Conservation (phyloP, 768 basidiomycete genomes). For the Flagelloscypha sp. region DNA sequence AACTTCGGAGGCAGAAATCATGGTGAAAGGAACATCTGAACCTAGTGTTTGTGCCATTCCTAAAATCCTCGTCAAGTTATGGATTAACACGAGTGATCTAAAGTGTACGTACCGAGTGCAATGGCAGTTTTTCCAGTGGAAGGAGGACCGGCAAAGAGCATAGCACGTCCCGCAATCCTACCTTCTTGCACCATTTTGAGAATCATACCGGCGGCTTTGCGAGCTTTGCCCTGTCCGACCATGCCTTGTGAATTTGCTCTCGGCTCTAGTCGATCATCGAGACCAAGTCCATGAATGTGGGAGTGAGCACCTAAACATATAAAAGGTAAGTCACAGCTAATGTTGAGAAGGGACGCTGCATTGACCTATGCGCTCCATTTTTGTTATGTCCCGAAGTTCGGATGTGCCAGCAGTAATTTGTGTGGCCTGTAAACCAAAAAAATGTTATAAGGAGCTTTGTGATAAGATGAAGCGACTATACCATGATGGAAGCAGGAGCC, state of each 20-base stretch:
- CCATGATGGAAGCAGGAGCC: constrained; percentile 9
- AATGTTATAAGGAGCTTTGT: too few relatives aligned
- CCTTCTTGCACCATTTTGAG: constrained; percentile 98
- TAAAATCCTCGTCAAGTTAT: constrained; percentile 18
- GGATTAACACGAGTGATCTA: constrained; percentile 6
- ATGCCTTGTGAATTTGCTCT: constrained; percentile 87
- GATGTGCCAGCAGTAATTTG: constrained; percentile 72
- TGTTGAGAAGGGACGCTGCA: not conserved
- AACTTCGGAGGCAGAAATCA: constrained; percentile 96
- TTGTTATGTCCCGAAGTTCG: constrained; percentile 78
- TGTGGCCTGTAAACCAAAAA: constrained; percentile 36
- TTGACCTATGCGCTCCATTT: constrained; percentile 87
- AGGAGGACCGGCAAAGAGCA: constrained; percentile 95
- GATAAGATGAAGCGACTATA: constrained; percentile 1
- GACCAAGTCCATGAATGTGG: constrained; percentile 91
- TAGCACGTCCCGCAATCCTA: constrained; percentile 89
- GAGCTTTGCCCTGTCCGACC: constrained; percentile 93
- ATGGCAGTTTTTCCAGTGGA: constrained; percentile 98
- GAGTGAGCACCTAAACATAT: constrained; percentile 68
- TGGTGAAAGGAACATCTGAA: constrained; percentile 92
- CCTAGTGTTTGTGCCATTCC: constrained; percentile 97
- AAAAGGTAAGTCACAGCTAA: constrained; percentile 5
- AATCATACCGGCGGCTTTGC: constrained; percentile 96
- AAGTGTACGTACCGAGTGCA: constrained; percentile 67
- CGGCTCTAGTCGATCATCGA: constrained; percentile 88